These are phyloP conservation scores for Modicella reniformis DNA, from an alignment of 371 early-diverging fungal genomes.

Conservation along the genomic window DNA sequence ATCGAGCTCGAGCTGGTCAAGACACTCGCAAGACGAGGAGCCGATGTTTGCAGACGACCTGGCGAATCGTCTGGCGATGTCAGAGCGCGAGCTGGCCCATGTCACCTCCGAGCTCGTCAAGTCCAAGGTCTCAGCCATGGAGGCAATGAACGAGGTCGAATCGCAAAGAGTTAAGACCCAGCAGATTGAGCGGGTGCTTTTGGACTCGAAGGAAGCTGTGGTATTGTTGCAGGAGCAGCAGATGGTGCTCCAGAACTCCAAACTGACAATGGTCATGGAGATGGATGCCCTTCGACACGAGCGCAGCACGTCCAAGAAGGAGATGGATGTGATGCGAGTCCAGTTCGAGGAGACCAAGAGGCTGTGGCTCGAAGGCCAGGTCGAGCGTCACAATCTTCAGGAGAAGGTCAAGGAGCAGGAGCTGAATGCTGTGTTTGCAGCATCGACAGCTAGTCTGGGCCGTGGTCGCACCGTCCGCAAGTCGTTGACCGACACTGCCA, in stretches of 20 bases:
- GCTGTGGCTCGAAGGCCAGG: slow-evolving; percentile 46
- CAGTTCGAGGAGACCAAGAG: slow-evolving; percentile 54
- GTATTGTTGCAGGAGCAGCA: slow-evolving; percentile 48
- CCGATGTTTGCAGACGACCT: slow-evolving; percentile 31
- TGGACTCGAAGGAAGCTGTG: slow-evolving; percentile 53
- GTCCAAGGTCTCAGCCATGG: slow-evolving; percentile 46
- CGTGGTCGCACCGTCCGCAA: slow-evolving; percentile 46
- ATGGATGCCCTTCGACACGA: slow-evolving; percentile 37
- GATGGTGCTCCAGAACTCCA: slow-evolving; percentile 32
- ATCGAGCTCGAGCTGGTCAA: slow-evolving; percentile 43
- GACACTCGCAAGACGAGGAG: slow-evolving; percentile 45
- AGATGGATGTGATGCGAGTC: slow-evolving; percentile 36
- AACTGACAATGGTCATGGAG: slow-evolving; percentile 50
- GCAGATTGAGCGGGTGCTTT: slow-evolving; percentile 33
- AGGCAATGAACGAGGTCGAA: slow-evolving; percentile 52
- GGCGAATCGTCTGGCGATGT: slow-evolving; percentile 13
- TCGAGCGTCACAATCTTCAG: slow-evolving; percentile 42
- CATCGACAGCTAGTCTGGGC: slow-evolving; percentile 27
- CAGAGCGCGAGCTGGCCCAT: slow-evolving; percentile 51
- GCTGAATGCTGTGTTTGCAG: slow-evolving; percentile 47
- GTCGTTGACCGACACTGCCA: slow-evolving; percentile 42
- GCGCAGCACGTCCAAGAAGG: slow-evolving; percentile 32
- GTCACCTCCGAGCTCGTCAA: slow-evolving; percentile 49
- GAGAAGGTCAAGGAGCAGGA: slow-evolving; percentile 54
- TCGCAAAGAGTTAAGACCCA: slow-evolving; percentile 40